A percentile compares a stretch with the other conserved stretches of the same genome.
phyloP scores from a whole-genome alignment of 2,329 filamentous ascomycete species.

The Paraphoma chrysanthemicola region DNA sequence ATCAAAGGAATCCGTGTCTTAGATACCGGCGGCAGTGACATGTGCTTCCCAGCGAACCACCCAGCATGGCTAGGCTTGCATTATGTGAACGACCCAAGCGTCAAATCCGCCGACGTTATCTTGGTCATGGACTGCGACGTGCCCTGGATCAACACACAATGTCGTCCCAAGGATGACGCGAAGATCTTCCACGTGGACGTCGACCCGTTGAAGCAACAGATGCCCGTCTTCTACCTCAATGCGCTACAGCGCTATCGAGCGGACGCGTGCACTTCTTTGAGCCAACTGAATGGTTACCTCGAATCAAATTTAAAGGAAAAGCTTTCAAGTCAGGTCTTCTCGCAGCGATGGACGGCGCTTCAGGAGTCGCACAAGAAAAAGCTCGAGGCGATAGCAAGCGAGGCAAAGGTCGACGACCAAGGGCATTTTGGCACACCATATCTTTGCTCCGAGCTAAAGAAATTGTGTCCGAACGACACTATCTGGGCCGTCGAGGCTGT shows the following conservation, averaged over 20 bases:
- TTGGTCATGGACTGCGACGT: slow-evolving; percentile 89
- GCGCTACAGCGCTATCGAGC: slow-evolving; percentile 60
- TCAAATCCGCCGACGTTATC: slow-evolving; percentile 82
- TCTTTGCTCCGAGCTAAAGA: slow-evolving; percentile 63
- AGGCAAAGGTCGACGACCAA: slow-evolving; percentile 64
- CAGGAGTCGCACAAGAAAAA: slow-evolving; percentile 65
- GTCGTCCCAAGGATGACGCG: slow-evolving; percentile 62
- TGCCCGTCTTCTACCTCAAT: slow-evolving; percentile 65
- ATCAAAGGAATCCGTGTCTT: slow-evolving; percentile 74
- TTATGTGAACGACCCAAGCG: slow-evolving; percentile 75
- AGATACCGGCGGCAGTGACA: slow-evolving; percentile 79
- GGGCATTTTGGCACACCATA: slow-evolving; percentile 69
- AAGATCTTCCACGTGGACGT: slow-evolving; percentile 71
- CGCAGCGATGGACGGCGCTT: slow-evolving; percentile 61
- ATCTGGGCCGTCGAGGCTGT: slow-evolving; percentile 82
- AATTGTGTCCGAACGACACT: slow-evolving; percentile 66
- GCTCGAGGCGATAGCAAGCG: slow-evolving; percentile 66
- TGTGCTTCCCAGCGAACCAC: slow-evolving; percentile 74
- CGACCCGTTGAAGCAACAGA: slow-evolving; percentile 70
- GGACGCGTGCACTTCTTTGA: slow-evolving; percentile 64
- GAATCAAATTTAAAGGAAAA: slow-evolving; percentile 48
- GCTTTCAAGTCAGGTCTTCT: slow-evolving; percentile 51
- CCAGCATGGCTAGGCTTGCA: slow-evolving; percentile 66
- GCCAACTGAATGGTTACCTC: slow-evolving; percentile 72
- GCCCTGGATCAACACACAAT: slow-evolving; percentile 87